Percentiles rank a stretch among this genome's conserved stretches.
These are phyloP conservation scores for Secale cereale DNA, from an alignment of 176 grass and related monocot species.

Conservation along the genomic window DNA sequence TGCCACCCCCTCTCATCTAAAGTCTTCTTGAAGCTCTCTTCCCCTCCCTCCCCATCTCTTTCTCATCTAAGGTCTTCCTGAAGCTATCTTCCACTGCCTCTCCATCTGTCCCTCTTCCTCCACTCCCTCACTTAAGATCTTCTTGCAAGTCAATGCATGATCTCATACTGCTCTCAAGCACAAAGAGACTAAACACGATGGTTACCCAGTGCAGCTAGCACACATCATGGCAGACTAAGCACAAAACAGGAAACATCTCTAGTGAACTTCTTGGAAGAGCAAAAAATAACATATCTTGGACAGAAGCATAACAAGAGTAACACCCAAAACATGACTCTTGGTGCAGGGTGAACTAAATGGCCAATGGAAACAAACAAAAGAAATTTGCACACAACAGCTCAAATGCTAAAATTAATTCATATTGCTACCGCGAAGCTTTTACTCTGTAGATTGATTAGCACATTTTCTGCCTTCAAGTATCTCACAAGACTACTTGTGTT, in stretches of 20 bases:
- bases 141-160: background rate
- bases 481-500: background rate
- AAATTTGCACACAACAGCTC: background rate
- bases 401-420: slow-evolving; percentile 10
- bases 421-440: background rate
- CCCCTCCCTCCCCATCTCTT: background rate
- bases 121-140: background rate
- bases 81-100: background rate
- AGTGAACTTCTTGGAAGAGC: background rate
- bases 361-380: background rate
- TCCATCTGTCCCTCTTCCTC: background rate
- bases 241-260: background rate
- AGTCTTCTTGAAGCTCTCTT: too few species aligned
- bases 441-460: background rate
- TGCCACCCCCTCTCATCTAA: background rate
- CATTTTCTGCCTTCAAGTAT: background rate
- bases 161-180: background rate
- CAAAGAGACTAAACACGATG: background rate
- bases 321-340: background rate
- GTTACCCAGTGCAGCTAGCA: background rate
- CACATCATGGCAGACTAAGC: background rate
- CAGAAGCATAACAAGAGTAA: background rate
- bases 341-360: background rate
- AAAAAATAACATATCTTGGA: background rate
- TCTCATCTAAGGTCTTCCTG: background rate